These are phyloP conservation scores for Cryphonectria radicalis DNA, from an alignment of 2,329 filamentous ascomycete species.

Conservation along the genomic window DNA sequence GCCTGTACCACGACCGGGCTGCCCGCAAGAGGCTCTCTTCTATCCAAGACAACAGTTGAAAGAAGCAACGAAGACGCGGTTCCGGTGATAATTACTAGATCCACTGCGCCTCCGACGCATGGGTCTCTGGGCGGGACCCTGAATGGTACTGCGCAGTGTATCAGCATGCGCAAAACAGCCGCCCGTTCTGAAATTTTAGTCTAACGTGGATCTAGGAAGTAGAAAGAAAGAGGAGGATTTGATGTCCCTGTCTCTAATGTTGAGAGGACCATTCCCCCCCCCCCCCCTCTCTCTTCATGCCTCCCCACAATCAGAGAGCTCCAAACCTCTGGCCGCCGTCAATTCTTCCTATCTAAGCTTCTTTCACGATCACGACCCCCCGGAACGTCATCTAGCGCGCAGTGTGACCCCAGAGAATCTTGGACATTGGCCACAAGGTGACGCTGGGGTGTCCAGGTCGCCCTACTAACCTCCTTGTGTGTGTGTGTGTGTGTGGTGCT, in stretches of 20 bases:
- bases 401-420: slow-evolving; percentile 10
- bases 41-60: slow-evolving; percentile 17
- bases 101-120: not conserved
- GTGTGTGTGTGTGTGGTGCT: not conserved
- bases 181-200: slow-evolving; percentile 35
- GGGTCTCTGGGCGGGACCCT: slow-evolving; percentile 7
- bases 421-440: slow-evolving; percentile 14
- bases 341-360: slow-evolving; percentile 22
- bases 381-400: slow-evolving; percentile 7
- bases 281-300: not conserved
- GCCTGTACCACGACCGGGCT: slow-evolving; percentile 20
- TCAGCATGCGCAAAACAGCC: slow-evolving; percentile 19
- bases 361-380: slow-evolving; percentile 22
- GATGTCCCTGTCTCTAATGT: slow-evolving; percentile 15
- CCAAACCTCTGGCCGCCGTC: slow-evolving; percentile 17
- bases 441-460: not conserved
- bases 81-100: slow-evolving; percentile 12
- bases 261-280: slow-evolving; percentile 13
- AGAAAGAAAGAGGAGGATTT: slow-evolving; percentile 12
- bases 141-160: not conserved
- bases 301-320: slow-evolving; percentile 23
- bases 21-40: slow-evolving; percentile 19
- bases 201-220: slow-evolving; percentile 44
- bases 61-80: not conserved
- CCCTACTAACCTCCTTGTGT: not conserved